Base-by-base conservation (phyloP, 148 eudicot genomes). In the Fagopyrum tataricum region DNA sequence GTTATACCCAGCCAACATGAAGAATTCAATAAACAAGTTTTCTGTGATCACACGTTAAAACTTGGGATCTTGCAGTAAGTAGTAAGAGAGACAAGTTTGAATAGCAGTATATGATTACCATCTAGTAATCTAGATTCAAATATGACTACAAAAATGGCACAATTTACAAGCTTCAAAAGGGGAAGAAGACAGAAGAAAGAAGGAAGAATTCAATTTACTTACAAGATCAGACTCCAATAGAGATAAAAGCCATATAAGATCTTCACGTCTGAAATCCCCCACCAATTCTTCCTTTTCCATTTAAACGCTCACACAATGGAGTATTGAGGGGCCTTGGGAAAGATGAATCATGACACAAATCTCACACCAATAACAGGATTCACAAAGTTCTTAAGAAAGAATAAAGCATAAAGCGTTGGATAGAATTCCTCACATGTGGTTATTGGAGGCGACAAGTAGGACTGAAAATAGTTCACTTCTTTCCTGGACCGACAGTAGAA, bases 201-300 rank as follows among this genome's bases (percentile, higher is more conserved):
- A 48, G n/a, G 59, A 13, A 70, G 37, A n/a, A 10, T 6, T 18
- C 23, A 37, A 43, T 44, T 11, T 18, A 81, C 88, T 74, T 84
- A 90, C 90, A 73, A 88, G 83, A 79, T 90, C 96, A 0, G 91
- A 76, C n/a, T 86, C 92, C 0, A 88, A 84, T n/a, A 88, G 72
- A 17, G 92, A 88, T 73, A 78, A 81, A 43, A 88, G 89, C 92
- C 92, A 88, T 8, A 67, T 76, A 67, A 88, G 85, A 75, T 88
- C 92, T 78, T 88, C 85, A 49, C 82, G 79, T 24, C 73, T 72
- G 72, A 81, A 78, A 42, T 75, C 46, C 72, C 77, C 72, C 61
- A 84, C 76, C 24, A 79, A 56, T 23, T 41, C 73, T 40, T 71
- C 75, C 49, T 72, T 69, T 58, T 77, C 85, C 84, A 85, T 82